Evolutionary conservation across 139 green algal species (phyloP).

Genomic region (Closterium sp.): DNA sequence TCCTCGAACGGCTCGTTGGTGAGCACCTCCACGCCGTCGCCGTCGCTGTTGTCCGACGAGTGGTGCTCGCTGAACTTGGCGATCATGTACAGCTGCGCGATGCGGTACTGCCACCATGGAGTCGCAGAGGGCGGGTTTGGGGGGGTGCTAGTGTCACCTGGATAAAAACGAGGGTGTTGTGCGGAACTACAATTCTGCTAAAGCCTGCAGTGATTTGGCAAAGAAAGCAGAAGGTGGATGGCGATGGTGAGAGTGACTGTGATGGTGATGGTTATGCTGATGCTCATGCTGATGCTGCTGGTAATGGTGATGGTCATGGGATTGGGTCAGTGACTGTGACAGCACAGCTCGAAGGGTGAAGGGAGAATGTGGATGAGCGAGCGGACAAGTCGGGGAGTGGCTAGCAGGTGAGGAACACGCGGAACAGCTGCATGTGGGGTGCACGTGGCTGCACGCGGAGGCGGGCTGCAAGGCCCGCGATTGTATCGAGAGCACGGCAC

Average conservation of each 20-base stretch:
- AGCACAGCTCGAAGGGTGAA: neutral
- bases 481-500: too few relatives aligned
- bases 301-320: neutral
- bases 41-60: constrained; percentile 21
- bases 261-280: neutral
- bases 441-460: too few relatives aligned
- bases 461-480: too few relatives aligned
- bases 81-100: constrained; percentile 55
- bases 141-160: too few relatives aligned
- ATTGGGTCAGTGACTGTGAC: neutral
- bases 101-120: constrained; percentile 48
- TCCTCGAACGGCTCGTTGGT: constrained; percentile 49
- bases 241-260: too few relatives aligned
- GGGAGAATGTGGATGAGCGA: neutral
- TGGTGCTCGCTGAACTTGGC: constrained; percentile 36
- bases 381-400: too few relatives aligned
- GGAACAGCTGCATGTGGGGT: too few relatives aligned
- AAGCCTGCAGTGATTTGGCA: too few relatives aligned
- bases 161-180: too few relatives aligned
- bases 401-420: neutral
- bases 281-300: neutral
- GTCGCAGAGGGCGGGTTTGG: too few relatives aligned
- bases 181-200: too few relatives aligned
- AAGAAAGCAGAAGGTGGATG: too few relatives aligned
- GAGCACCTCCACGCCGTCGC: constrained; percentile 49